A percentile compares a stretch with the other conserved stretches of the same genome.
phyloP scores from a whole-genome alignment of 441 rosid genomes.

The Adansonia rubrostipa region DNA sequence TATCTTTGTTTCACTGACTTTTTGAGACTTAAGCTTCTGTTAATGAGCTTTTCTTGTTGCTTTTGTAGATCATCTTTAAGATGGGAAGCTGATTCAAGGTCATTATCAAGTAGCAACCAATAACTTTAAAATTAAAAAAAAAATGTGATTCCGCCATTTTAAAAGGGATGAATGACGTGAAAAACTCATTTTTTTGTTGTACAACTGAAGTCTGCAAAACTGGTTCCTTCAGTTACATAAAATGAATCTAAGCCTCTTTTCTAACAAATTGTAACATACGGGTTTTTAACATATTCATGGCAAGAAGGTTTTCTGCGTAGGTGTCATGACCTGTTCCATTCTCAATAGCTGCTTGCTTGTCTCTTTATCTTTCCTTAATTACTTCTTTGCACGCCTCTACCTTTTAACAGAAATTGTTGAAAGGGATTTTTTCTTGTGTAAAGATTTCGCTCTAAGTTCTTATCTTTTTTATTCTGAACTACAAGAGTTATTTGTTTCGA shows the following conservation, averaged over 20 bases:
- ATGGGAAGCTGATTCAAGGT: constrained; percentile 15
- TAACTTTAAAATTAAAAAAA: background rate
- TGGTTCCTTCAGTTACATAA: background rate
- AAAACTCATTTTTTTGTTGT: background rate
- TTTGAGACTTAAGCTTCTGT: background rate
- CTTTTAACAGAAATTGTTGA: background rate
- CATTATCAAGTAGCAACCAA: constrained; percentile 9
- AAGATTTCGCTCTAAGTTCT: too few relatives aligned
- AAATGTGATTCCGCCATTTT: constrained; percentile 11
- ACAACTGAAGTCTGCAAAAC: background rate
- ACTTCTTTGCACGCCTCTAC: background rate
- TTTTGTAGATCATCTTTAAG: background rate
- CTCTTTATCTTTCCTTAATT: background rate
- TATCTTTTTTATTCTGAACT: too few relatives aligned
- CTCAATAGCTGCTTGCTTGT: background rate
- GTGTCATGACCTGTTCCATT: background rate
- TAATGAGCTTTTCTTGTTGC: background rate
- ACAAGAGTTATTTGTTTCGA: too few relatives aligned
- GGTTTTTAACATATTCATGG: background rate
- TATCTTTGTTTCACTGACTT: background rate
- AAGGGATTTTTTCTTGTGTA: too few relatives aligned
- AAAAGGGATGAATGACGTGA: background rate
- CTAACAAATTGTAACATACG: constrained; percentile 4
- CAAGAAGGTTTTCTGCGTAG: background rate
- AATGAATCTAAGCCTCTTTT: background rate